phyloP scores from a whole-genome alignment of 768 basidiomycete genomes.

The Panellus pusillus region DNA sequence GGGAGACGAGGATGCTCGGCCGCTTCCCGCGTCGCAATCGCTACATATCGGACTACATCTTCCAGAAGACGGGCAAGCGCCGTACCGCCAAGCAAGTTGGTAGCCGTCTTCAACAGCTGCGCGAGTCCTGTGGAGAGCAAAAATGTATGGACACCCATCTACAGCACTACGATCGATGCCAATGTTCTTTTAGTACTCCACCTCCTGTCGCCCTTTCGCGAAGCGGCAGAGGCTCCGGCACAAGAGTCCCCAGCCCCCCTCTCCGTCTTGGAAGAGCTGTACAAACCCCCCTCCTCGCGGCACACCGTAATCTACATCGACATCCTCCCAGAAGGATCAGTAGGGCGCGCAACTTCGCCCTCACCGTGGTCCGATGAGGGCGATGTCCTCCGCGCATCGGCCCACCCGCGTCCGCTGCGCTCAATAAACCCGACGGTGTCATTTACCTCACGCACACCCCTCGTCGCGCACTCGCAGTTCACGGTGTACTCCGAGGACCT shows the following conservation, averaged over 20 bases:
- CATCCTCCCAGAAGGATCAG: constrained; percentile 34
- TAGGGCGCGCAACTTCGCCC: constrained; percentile 10
- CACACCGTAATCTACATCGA: constrained; percentile 49
- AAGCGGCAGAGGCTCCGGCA: constrained; percentile 20
- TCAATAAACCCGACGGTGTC: constrained; percentile 69
- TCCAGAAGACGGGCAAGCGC: constrained; percentile 61
- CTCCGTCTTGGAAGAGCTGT: constrained; percentile 16
- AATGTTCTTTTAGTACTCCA: constrained; percentile 37
- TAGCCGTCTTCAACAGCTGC: constrained; percentile 74
- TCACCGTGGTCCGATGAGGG: constrained; percentile 18
- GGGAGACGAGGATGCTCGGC: constrained; percentile 48
- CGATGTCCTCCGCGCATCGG: constrained; percentile 37
- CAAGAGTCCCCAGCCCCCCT: constrained; percentile 8
- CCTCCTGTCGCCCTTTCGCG: constrained; percentile 41
- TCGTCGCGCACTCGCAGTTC: constrained; percentile 57
- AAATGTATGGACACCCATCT: constrained; percentile 48
- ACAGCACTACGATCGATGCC: constrained; percentile 4
- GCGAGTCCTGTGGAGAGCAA: constrained; percentile 71
- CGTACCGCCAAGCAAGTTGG: constrained; percentile 80
- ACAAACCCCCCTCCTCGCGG: constrained; percentile 13
- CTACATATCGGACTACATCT: constrained; percentile 62
- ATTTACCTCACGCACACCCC: constrained; percentile 49
- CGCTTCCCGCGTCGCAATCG: constrained; percentile 61
- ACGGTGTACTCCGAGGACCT: constrained; percentile 49
- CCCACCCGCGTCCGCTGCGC: constrained; percentile 51